Conservation (phyloP, 208 protist genomes). For the Vickermania ingenoplastis region DNA sequence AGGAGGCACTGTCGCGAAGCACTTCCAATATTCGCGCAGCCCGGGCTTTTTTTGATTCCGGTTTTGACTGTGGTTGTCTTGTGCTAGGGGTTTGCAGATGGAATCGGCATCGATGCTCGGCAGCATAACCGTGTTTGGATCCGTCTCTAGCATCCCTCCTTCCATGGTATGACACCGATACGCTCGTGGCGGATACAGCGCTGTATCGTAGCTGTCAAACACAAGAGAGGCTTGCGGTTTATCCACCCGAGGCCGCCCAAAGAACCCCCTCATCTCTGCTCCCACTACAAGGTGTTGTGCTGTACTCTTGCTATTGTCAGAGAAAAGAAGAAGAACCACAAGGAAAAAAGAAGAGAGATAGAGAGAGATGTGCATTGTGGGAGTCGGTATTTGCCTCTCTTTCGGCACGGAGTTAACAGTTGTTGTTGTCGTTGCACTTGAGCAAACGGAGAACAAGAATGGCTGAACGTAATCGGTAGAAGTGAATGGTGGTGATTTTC, state of each 20-base stretch:
- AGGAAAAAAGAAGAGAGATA: slow-evolving; percentile 3
- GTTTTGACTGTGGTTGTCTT: slow-evolving; percentile 1
- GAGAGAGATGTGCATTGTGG: neutral
- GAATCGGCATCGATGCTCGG: slow-evolving; percentile 67
- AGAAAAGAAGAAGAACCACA: neutral
- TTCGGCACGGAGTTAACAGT: no score
- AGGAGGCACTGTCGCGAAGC: slow-evolving; percentile 1
- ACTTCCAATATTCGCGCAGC: neutral
- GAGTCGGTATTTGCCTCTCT: neutral
- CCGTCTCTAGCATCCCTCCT: neutral
- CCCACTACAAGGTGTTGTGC: neutral
- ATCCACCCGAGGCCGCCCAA: slow-evolving; percentile 23
- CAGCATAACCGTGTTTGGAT: slow-evolving; percentile 21
- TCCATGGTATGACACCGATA: slow-evolving; percentile 47
- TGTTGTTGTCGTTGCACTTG: no score
- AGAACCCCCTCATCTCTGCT: slow-evolving; percentile 19
- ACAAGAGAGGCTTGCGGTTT: slow-evolving; percentile 19
- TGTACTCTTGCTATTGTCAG: neutral
- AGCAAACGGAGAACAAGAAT: no score
- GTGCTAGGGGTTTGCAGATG: slow-evolving; percentile 22
- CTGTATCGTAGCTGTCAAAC: slow-evolving; percentile 47
- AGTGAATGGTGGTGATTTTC: no score
- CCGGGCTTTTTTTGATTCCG: neutral
- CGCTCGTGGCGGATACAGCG: slow-evolving; percentile 55
- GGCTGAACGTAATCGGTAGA: no score